Conservation (phyloP, 2,329 filamentous ascomycete genomes). For the Lasiodiplodia hormozganensis region DNA sequence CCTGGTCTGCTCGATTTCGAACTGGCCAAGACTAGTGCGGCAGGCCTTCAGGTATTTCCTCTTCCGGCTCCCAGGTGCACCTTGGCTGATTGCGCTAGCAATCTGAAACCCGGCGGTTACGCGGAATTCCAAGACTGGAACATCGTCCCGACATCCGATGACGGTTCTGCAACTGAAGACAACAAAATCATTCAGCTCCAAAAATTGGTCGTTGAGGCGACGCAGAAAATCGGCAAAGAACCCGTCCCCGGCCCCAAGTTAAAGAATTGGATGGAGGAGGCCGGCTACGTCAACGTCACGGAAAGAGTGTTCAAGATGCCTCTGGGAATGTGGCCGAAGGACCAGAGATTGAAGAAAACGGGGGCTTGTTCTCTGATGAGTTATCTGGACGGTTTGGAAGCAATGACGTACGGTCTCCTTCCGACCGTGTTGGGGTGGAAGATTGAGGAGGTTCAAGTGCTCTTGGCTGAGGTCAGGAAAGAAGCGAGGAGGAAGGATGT, state of each 20-base stretch:
- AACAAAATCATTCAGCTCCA: conserved; percentile 31
- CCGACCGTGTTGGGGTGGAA: conserved; percentile 51
- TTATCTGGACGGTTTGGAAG: conserved; percentile 50
- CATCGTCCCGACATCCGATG: conserved; percentile 47
- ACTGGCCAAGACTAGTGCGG: conserved; percentile 59
- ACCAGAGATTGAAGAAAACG: conserved; percentile 31
- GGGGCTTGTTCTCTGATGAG: conserved; percentile 45
- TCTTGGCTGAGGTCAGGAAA: conserved; percentile 37
- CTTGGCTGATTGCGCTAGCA: not conserved
- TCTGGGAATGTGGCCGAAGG: conserved; percentile 38
- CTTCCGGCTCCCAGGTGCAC: not conserved
- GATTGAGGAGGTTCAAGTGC: conserved; percentile 51
- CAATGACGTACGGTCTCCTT: conserved; percentile 50
- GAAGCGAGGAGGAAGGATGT: conserved; percentile 34
- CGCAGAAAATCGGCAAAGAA: conserved; percentile 15
- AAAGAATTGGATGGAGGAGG: conserved; percentile 47
- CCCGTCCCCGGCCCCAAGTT: conserved; percentile 39
- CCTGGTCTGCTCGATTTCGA: conserved; percentile 59
- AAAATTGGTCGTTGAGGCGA: conserved; percentile 10
- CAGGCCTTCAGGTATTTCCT: conserved; percentile 51
- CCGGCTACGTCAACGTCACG: conserved; percentile 53
- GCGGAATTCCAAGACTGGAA: conserved; percentile 58
- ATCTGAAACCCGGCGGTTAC: conserved; percentile 49
- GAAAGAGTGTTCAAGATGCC: conserved; percentile 40
- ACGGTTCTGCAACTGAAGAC: conserved; percentile 41